Evolutionary conservation across 2,329 filamentous ascomycete species (phyloP).

Genomic region (Elsinoe perseae): DNA sequence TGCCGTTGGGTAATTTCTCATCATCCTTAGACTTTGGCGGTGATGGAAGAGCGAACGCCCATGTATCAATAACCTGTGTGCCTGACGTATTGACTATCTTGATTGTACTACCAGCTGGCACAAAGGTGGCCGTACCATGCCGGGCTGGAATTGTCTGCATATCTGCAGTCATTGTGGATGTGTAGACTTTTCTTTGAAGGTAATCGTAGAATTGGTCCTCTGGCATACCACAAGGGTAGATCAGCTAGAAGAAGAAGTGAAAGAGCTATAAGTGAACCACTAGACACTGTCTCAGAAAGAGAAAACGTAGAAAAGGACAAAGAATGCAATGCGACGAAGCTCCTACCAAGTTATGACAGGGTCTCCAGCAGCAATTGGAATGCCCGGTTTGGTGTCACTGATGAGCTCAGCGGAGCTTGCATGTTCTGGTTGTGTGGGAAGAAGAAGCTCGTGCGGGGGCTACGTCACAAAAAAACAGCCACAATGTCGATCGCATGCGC

Average conservation of each 20-base stretch:
- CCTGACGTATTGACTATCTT: constrained; percentile 46
- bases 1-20: constrained; percentile 24
- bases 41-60: constrained; percentile 42
- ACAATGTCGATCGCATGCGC: background rate
- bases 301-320: background rate
- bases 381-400: constrained; percentile 6
- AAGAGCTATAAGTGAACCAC: background rate
- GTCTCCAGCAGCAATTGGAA: background rate
- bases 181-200: constrained; percentile 13
- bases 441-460: background rate
- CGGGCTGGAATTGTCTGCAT: constrained; percentile 41
- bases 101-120: constrained; percentile 41
- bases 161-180: constrained; percentile 9
- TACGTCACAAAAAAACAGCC: constrained; percentile 6
- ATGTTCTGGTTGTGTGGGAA: background rate
- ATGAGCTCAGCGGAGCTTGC: constrained; percentile 1
- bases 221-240: background rate
- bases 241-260: background rate
- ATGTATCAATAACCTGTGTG: constrained; percentile 44
- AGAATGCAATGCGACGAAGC: background rate
- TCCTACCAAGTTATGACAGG: background rate
- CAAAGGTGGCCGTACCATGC: constrained; percentile 45
- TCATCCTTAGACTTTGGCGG: constrained; percentile 34
- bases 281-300: background rate
- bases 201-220: constrained; percentile 8